A percentile compares a stretch with the other conserved stretches of the same genome.
Evolutionary conservation across 345 rosid species (phyloP).

Genomic region (Clarkia xantiana): DNA sequence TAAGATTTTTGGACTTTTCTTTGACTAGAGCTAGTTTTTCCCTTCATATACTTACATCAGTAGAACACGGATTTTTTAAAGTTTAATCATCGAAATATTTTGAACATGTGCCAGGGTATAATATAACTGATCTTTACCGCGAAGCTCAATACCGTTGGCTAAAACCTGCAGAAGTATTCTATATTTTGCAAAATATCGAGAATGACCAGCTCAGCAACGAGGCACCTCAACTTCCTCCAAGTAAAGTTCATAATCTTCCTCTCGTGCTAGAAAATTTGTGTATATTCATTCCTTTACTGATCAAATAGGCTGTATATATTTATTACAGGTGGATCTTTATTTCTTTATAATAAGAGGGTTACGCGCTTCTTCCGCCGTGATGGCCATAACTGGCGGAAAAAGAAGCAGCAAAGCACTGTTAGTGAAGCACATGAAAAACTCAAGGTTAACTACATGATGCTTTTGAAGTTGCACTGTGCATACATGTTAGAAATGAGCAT

Average conservation of each 20-base stretch:
- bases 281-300: not conserved
- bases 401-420: constrained; percentile 76
- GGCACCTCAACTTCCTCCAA: constrained; percentile 44
- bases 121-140: constrained; percentile 26
- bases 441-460: constrained; percentile 33
- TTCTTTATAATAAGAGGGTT: constrained; percentile 57
- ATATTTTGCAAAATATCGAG: constrained; percentile 56
- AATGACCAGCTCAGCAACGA: constrained; percentile 28
- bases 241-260: constrained; percentile 20
- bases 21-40: not conserved
- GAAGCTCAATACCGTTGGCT: constrained; percentile 84
- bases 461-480: no score
- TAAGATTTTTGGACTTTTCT: no score
- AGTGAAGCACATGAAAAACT: constrained; percentile 93
- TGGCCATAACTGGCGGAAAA: constrained; percentile 83
- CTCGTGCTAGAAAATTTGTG: not conserved
- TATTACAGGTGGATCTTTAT: constrained; percentile 65
- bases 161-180: constrained; percentile 72
- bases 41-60: not conserved
- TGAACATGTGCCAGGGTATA: constrained; percentile 33
- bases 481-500: no score
- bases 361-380: constrained; percentile 72
- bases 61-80: not conserved
- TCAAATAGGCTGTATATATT: not conserved
- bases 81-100: not conserved